Base-by-base conservation (phyloP, 1,139 yeast genomes). In the Kodamaea fungicola region DNA sequence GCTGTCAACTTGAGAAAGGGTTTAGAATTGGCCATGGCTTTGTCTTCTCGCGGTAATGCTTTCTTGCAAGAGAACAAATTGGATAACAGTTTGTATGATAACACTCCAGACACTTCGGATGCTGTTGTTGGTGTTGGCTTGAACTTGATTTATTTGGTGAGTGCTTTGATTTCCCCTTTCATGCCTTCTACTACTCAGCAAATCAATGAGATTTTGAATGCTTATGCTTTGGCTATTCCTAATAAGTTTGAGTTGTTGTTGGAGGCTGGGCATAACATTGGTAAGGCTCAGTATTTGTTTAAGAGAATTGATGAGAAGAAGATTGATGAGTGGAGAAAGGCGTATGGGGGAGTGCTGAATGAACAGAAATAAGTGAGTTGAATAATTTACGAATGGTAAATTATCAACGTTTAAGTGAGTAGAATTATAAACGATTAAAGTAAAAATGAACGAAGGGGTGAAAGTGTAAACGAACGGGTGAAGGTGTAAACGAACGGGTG, bases 31-130 rank as follows among this genome's bases (percentile, higher is more conserved):
- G 95, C 96, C 45, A 88, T 92, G 97, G 76, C 86, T 30, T 71
- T 94, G 41, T 85, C 96, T 42, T 80, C 96, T 22, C 80, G 96
- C 55, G 98, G 98, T 62, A 92, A 92, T 64, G 85, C 75, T 61
- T 94, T 90, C 72, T 75, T 92, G 60, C 99, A 92, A 68, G 97
- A 90, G 39, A 89, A 90, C 71, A 90, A 89, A 66, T 76, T 92
- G 54, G 97, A 90, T 64, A 92, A 92, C 72, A 73, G 86, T 22
- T 73, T 90, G 50, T 87, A 81, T 61, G 78, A 80, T 42, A 79
- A 87, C 55, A 62, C 64, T 37, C 96, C 97, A 27, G 86, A 75
- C 29, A 81, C 79, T 57, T 79, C 96, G 12, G 97, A 90, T 57
- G 96, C 96, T 1, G 96, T 92, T 38, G 86, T 92, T 38, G 96